phyloP scores from a whole-genome alignment of 2,329 filamentous ascomycete species.

The Fusarium sp. region DNA sequence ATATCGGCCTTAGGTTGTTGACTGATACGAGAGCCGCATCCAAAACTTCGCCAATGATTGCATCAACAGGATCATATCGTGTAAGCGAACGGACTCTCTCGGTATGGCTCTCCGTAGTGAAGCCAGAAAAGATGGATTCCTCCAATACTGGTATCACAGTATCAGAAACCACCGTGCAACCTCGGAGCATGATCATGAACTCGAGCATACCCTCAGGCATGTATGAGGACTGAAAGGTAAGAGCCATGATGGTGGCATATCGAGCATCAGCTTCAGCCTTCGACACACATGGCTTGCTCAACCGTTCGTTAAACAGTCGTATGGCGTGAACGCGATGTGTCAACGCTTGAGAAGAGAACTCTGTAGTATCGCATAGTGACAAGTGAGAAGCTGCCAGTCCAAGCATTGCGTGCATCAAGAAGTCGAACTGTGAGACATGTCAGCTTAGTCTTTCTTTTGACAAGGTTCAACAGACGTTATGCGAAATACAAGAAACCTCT shows the following conservation, averaged over 20 bases:
- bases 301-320: conserved; percentile 44
- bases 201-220: conserved; percentile 54
- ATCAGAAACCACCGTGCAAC: conserved; percentile 41
- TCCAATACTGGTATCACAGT: not conserved
- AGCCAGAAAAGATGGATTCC: conserved; percentile 18
- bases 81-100: conserved; percentile 4
- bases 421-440: conserved; percentile 47
- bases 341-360: conserved; percentile 45
- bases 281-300: conserved; percentile 43
- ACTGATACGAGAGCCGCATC: not conserved
- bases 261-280: conserved; percentile 50
- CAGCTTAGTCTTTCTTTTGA: not conserved
- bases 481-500: conserved; percentile 49
- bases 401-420: conserved; percentile 54
- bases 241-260: conserved; percentile 49
- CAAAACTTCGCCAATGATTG: not conserved
- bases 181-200: conserved; percentile 49
- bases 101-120: conserved; percentile 12
- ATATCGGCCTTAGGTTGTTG: conserved; percentile 7
- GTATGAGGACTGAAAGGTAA: conserved; percentile 52
- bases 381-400: conserved; percentile 53
- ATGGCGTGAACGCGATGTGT: conserved; percentile 51
- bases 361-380: conserved; percentile 33
- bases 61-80: not conserved
- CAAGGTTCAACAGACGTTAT: conserved; percentile 44